Evolutionary conservation across 1,139 yeast species (phyloP), one percentile per base, ranked within the genome.

Genomic region (Saccharomyces hybrid): DNA sequence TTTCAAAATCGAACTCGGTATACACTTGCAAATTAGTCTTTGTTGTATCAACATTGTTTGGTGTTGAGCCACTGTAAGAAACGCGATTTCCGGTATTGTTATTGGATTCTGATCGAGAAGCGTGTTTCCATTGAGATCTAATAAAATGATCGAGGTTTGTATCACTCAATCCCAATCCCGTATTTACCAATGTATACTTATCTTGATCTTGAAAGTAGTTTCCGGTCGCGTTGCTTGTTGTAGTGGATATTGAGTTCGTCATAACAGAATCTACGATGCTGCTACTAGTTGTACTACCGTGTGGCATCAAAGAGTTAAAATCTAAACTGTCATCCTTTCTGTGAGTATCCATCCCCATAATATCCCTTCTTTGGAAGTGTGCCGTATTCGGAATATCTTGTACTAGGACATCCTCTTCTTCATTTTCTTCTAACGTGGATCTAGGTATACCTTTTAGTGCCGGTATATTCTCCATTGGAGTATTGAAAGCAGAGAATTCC

Each of bases 1-100:
- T 62, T 31, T 60, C 67, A 46, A 63, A 58, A 54, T 64, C 65
- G 51, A 65, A 61, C 32, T 63, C 66, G 54, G 60, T 56, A 50
- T 61, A 63, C 55, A 59, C 55, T 41, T 61, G 59, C 50, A 56
- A 53, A 29, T 55, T 56, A 38, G 53, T 56, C 28, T 53, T 50
- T 11, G 42, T 13, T 13, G 46, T 48, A 16, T 42, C 46, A n/a
- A 34, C 42, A 25, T 25, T 26, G 23, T 47, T 42, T 14, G 38
- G 38, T 14, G 14, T n/a, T 5, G 38, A 32, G 16, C 38, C 38
- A n/a, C 38, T n/a, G 16, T 32, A 32, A n/a, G 38, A n/a, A 32
- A 32, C 38, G 38, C 38, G 38, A 32, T 32, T 32, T 3, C 38
- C 16, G 8, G n/a, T n/a, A 32, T 32, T 32, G 4, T 32, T 32